Evolutionary conservation across 768 basidiomycete genomes (phyloP).

Genomic region (Suillus hirtellus): DNA sequence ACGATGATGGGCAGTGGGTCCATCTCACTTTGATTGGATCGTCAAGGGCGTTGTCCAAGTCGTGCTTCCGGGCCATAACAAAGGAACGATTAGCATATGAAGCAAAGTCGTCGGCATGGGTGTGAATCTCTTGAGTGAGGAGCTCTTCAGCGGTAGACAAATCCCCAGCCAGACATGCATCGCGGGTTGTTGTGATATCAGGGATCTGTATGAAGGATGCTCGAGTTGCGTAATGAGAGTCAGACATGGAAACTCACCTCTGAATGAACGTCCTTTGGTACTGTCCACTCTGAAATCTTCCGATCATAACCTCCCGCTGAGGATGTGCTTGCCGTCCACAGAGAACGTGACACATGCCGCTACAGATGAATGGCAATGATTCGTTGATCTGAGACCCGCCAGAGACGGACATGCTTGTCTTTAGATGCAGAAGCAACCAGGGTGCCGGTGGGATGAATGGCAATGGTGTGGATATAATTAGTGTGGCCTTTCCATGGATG

Average conservation of each 20-base stretch:
- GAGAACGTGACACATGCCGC: background rate
- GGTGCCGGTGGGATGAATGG: too few species aligned
- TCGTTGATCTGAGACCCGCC: background rate
- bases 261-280: background rate
- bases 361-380: background rate
- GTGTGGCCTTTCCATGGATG: too few species aligned
- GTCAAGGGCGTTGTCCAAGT: background rate
- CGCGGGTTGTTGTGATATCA: background rate
- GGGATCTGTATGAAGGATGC: background rate
- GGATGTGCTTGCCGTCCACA: background rate
- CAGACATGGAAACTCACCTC: background rate
- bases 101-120: background rate
- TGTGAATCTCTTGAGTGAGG: background rate
- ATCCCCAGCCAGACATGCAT: background rate
- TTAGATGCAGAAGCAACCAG: too few species aligned
- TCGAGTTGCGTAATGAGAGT: background rate
- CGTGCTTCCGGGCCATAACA: background rate
- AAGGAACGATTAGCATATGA: background rate
- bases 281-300: background rate
- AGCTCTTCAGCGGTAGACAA: background rate
- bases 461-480: too few species aligned
- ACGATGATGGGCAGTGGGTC: background rate
- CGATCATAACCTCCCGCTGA: background rate
- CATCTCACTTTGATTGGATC: background rate
- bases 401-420: background rate